Percentiles rank a stretch among this genome's conserved stretches.
Conservation (phyloP, 2,329 filamentous ascomycete genomes). For the Cercospora canescens region DNA sequence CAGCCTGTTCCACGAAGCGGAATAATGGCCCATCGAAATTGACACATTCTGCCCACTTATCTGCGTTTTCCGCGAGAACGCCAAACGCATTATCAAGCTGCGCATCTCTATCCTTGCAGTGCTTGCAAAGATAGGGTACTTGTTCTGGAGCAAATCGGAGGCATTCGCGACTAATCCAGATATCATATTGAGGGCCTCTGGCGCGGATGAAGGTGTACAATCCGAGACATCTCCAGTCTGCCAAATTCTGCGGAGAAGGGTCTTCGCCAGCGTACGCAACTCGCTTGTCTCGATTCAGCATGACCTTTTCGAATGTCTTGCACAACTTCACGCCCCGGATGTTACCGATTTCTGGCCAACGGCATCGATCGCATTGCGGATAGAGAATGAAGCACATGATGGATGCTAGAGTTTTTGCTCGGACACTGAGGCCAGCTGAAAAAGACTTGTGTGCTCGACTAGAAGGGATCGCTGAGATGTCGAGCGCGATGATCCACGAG, state of each 20-base stretch:
- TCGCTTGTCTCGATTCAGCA: constrained; percentile 4
- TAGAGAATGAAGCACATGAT: constrained; percentile 22
- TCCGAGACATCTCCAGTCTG: constrained; percentile 11
- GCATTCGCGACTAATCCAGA: constrained; percentile 11
- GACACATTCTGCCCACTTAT: background rate
- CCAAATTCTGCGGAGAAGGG: background rate
- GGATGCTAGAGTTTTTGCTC: background rate
- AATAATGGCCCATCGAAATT: background rate
- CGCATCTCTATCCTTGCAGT: constrained; percentile 10
- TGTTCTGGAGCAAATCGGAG: constrained; percentile 7
- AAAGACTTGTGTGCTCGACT: background rate
- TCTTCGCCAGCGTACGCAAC: background rate
- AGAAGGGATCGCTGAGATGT: background rate
- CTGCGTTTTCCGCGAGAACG: background rate
- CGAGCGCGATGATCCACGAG: background rate
- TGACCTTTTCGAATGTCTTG: constrained; percentile 8
- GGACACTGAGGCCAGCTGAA: background rate
- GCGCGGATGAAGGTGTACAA: constrained; percentile 12
- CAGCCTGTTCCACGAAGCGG: background rate
- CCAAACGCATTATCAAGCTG: constrained; percentile 4
- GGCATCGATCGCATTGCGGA: constrained; percentile 16
- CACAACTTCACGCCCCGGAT: constrained; percentile 11
- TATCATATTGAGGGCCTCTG: constrained; percentile 3
- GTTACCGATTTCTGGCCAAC: constrained; percentile 14
- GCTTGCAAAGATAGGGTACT: constrained; percentile 7